Percentiles rank a stretch among this genome's conserved stretches.
phyloP scores from a whole-genome alignment of 2,329 filamentous ascomycete genomes.

The Penicillium rolfsii region DNA sequence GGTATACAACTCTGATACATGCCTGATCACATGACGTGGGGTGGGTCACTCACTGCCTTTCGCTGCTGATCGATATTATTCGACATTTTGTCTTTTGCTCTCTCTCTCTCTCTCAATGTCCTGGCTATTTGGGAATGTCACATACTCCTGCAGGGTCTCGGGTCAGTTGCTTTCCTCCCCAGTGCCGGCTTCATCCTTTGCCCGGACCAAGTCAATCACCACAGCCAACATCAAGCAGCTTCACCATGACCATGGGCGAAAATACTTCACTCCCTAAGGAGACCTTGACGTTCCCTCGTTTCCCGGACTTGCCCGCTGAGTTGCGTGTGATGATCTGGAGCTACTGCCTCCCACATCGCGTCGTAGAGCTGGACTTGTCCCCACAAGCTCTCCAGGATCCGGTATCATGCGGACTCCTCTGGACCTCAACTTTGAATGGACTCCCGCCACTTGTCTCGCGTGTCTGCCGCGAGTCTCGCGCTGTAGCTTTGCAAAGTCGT shows the following conservation, averaged over 20 bases:
- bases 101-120: not conserved
- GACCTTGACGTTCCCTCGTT: not conserved
- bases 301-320: slow-evolving; percentile 2
- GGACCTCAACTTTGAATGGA: slow-evolving; percentile 4
- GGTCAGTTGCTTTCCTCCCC: not conserved
- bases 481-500: slow-evolving; percentile 5
- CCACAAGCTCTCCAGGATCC: not conserved
- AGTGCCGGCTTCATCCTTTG: not conserved
- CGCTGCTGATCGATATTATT: not conserved
- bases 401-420: not conserved
- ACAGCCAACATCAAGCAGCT: not conserved
- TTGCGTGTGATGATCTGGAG: slow-evolving; percentile 11
- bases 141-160: not conserved
- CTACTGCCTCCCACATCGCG: slow-evolving; percentile 10
- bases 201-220: not conserved
- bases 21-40: no score
- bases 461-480: slow-evolving; percentile 5
- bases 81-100: not conserved
- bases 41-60: not conserved
- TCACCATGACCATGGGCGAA: not conserved
- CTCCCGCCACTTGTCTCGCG: slow-evolving; percentile 1
- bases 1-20: no score
- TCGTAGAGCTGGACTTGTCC: slow-evolving; percentile 6
- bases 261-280: not conserved
- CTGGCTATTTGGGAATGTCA: not conserved